A percentile compares a stretch with the other conserved stretches of the same genome.
These are phyloP conservation scores for Acanthamoeba pearcei DNA, from an alignment of 208 protist genomes.

Conservation along the genomic window DNA sequence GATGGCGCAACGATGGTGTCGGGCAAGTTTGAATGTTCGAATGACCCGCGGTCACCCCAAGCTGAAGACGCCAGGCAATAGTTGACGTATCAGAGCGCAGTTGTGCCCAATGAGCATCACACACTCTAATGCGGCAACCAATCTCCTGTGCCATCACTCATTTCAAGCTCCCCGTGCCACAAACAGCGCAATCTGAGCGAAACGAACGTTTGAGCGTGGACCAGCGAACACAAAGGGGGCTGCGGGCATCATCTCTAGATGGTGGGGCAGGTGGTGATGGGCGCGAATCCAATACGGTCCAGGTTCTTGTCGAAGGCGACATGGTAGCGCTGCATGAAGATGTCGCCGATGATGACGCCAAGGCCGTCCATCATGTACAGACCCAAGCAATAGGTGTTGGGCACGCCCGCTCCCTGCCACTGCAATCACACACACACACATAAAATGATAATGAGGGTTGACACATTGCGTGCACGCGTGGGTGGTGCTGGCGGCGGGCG, in stretches of 20 bases:
- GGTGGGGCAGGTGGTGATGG: not conserved
- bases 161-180: too few species aligned
- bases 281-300: constrained; percentile 18
- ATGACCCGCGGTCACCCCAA: too few species aligned
- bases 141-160: too few species aligned
- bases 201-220: not conserved
- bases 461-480: not conserved
- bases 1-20: too few species aligned
- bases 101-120: too few species aligned
- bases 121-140: too few species aligned
- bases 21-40: too few species aligned
- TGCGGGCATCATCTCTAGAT: not conserved
- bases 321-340: constrained; percentile 41
- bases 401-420: constrained; percentile 24
- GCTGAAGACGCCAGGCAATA: too few species aligned
- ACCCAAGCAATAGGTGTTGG: not conserved
- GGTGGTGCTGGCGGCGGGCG: not conserved
- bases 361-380: not conserved
- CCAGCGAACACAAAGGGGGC: not conserved
- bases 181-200: too few species aligned
- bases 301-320: constrained; percentile 39
- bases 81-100: too few species aligned
- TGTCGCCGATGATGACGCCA: constrained; percentile 43
- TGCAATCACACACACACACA: not conserved
- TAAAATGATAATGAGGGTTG: not conserved